Base-by-base conservation (phyloP, 176 grass and related monocot species). In the Pontederia paniculata region DNA sequence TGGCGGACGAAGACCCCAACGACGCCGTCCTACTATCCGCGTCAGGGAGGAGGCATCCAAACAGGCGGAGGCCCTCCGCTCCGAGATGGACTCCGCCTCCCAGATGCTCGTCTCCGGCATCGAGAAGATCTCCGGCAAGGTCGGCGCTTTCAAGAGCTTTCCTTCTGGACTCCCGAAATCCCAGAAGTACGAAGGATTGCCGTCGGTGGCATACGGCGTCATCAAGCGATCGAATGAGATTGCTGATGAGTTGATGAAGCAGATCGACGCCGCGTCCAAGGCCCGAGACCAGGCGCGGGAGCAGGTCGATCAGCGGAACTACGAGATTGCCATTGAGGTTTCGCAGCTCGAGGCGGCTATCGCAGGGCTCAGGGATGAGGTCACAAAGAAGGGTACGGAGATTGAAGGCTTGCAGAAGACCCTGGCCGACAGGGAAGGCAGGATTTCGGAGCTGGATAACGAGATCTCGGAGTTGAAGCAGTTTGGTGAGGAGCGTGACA, bases 271-370 rank as follows among this genome's bases (percentile, higher is more conserved):
- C 52, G 75, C 86, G 10, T 51, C 68, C 15, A 78, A 76, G 42
- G 81, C 79, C 50, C 75, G 78, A 22, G 83, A 98, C 48, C 65
- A 84, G 62, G 85, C 81, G 3, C 60, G 81, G 12, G 75, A 88
- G 42, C 83, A 78, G 57, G 76, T 87, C 67, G 91, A 90, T 6
- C 91, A 84, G 56, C 70, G 94, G 65, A 98, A 98, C 61, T 98
- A 98, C 66, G 80, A 88, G 80, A 91, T 98, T 57, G 94, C 94
- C 9, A 91, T 98, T 52, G 94, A 98, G 87, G 87, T 98, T 21
- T 98, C 94, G 17, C 79, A 98, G 83, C 83, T 93, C 45, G 94
- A 98, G 77, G 81, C 90, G 2, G 20, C 74, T 0, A 81, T 81
- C 22, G 54, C 67, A 9, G 67, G 57, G 52, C 70, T 49, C 61